Conservation (phyloP, 768 basidiomycete species). For the Tylopilus felleus region DNA sequence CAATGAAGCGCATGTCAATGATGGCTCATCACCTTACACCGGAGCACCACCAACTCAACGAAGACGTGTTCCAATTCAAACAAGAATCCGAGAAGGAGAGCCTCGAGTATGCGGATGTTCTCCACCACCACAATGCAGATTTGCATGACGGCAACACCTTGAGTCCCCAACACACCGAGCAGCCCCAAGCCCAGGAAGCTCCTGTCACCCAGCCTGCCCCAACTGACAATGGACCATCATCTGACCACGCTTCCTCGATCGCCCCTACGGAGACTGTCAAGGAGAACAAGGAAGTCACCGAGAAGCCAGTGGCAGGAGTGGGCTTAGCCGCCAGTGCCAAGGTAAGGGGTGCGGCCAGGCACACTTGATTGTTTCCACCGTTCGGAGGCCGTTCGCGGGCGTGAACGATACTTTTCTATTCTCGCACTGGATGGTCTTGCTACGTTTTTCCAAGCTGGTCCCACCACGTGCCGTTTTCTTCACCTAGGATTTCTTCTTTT, state of each 20-base stretch:
- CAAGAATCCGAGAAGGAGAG: constrained; percentile 68
- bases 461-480: neutral
- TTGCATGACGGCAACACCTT: neutral
- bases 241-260: constrained; percentile 1
- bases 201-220: constrained; percentile 3
- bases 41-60: constrained; percentile 49
- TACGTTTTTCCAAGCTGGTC: constrained; percentile 1
- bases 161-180: neutral
- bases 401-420: neutral
- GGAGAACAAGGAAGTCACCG: constrained; percentile 24
- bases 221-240: neutral
- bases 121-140: constrained; percentile 46
- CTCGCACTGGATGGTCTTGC: neutral
- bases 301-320: constrained; percentile 27
- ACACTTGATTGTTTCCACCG: constrained; percentile 11
- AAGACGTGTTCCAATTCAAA: constrained; percentile 66
- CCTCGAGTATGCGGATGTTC: constrained; percentile 41
- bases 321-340: constrained; percentile 31
- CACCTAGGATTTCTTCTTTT: neutral
- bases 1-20: constrained; percentile 74
- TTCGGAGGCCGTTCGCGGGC: neutral
- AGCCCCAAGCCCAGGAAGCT: neutral
- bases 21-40: constrained; percentile 40
- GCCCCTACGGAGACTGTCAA: constrained; percentile 10
- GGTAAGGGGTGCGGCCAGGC: constrained; percentile 22